A percentile compares a stretch with the other conserved stretches of the same genome.
These are phyloP conservation scores for Cymbopogon flexuosus DNA, from an alignment of 202 grass and related monocot genomes.

Conservation along the genomic window DNA sequence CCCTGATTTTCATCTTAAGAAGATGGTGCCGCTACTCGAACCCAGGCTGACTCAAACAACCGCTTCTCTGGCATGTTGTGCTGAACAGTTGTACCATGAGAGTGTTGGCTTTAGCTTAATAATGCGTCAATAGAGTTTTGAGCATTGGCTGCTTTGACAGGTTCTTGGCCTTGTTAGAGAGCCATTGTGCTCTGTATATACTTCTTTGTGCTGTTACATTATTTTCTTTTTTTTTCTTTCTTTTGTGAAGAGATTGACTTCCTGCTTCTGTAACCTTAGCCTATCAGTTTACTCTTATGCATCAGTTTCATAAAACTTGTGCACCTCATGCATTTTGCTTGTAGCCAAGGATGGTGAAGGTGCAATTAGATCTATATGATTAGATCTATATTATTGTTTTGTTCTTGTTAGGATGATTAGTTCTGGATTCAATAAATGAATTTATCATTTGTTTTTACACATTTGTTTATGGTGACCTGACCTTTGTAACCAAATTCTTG, in stretches of 20 bases:
- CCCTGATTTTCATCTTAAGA: too few relatives aligned
- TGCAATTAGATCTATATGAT: background rate
- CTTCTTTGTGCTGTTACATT: background rate
- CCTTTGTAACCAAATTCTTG: background rate
- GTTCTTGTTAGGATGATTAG: background rate
- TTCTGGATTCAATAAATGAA: background rate
- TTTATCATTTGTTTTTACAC: background rate
- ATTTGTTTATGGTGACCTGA: background rate
- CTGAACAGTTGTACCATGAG: too few relatives aligned
- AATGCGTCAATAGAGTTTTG: background rate
- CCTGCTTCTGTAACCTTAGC: background rate
- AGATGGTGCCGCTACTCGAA: too few relatives aligned
- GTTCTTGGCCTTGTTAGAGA: background rate
- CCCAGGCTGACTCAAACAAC: too few relatives aligned
- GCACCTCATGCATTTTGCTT: background rate
- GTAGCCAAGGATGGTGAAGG: background rate
- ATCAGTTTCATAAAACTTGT: background rate
- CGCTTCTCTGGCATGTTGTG: too few relatives aligned
- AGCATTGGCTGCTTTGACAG: background rate
- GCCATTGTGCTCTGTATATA: background rate
- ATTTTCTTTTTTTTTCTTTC: background rate
- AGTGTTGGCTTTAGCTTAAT: background rate
- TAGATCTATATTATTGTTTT: background rate
- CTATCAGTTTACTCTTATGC: background rate
- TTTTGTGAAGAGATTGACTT: background rate